Evolutionary conservation across 2,329 filamentous ascomycete species (phyloP), one percentile per base, ranked within the genome.

Genomic region (Xylariaceae sp.): DNA sequence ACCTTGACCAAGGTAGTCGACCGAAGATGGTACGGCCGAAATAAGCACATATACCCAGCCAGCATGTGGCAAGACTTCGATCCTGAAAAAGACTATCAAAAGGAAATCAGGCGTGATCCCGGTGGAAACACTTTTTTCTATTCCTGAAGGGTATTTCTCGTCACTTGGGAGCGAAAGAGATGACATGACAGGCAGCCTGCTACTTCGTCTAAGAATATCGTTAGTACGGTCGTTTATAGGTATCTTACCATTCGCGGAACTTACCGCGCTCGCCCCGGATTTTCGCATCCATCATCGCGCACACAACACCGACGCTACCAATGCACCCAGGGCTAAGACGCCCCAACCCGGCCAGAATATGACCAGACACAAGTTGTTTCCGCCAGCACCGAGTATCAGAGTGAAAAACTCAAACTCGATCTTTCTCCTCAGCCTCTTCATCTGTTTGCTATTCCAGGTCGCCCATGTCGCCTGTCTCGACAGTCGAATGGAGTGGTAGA

Each of bases 21-120:
- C 74, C 81, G 94, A 57, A 79, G 94, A 57, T 99, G 94, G 94
- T 99, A 96, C 70, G 91, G 96, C 75, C 83, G 86, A 67, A 96
- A 97, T 70, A 99, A 97, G 73, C 94, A 99, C 71, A 97, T 99
- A 55, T 99, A 92, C 70, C 94, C 94, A 0, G 92, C 92, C 26
- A 97, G 89, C 68, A 81, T 92, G 46, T 99, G 94, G 94, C 89
- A 91, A 64, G 88, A 95, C 60, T 99, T 95, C 70, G 91, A 96
- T 62, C 87, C 91, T 0, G 89, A 89, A 58, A 89, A 88, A 71
- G 88, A 96, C 65, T 95, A 95, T 73, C 80, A 83, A 66, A 80
- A 77, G 60, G 84, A 89, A 62, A 81, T 91, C 40, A 82, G 89
- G 64, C 88, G 90, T 66, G 94, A 99, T 73, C 81, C 81, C 9